Evolutionary conservation across 306 rosid species (phyloP).

Genomic region (Astragalus membranaceus): DNA sequence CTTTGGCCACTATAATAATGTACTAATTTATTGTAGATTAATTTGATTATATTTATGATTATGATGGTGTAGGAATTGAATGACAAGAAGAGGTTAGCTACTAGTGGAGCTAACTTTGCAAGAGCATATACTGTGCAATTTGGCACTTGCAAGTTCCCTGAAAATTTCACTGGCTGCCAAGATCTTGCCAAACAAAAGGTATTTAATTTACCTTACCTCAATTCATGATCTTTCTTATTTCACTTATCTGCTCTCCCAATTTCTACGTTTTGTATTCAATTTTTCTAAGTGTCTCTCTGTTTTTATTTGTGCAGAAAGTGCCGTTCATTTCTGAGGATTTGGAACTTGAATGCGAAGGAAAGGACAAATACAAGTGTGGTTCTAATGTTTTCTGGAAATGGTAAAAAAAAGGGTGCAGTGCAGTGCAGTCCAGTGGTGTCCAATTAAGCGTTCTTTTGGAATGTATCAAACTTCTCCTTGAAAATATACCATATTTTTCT

Average conservation of each 20-base stretch:
- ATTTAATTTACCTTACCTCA: too few species aligned
- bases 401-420: conserved; percentile 29
- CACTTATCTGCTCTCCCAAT: not conserved
- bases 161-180: conserved; percentile 99
- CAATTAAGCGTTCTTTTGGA: not conserved
- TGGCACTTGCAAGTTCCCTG: conserved; percentile 99
- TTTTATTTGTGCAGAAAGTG: conserved; percentile 62
- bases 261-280: not conserved
- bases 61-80: conserved; percentile 68
- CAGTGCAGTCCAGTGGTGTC: not conserved
- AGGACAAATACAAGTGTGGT: conserved; percentile 95
- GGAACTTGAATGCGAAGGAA: conserved; percentile 86
- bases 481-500: not conserved
- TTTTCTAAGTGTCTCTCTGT: not conserved
- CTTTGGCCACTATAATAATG: not conserved
- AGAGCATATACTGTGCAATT: conserved; percentile 93
- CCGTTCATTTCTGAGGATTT: conserved; percentile 80
- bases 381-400: conserved; percentile 99
- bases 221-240: not conserved
- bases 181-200: conserved; percentile 99
- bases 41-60: not conserved
- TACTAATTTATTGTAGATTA: not conserved
- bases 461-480: conserved; percentile 18
- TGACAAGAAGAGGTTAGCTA: conserved; percentile 92
- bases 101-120: conserved; percentile 92